Evolutionary conservation across 139 green algal genomes (phyloP), one percentile per base, ranked within the genome.

Genomic region (Yamagishiella unicocca): DNA sequence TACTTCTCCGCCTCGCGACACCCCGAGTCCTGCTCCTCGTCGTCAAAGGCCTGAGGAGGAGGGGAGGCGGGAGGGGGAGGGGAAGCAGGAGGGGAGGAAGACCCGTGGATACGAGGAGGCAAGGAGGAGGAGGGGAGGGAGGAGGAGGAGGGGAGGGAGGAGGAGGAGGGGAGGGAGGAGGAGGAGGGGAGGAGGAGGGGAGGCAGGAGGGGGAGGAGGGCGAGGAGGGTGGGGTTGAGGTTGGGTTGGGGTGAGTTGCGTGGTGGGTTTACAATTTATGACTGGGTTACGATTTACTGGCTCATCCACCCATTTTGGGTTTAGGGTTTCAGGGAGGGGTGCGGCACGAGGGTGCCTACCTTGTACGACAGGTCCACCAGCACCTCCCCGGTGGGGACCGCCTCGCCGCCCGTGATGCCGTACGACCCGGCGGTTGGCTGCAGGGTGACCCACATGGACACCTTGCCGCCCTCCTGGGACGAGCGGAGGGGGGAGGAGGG

Each of bases 331-430:
- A n/a, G n/a, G n/a, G n/a, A n/a, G n/a, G n/a, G n/a, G n/a, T n/a
- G n/a, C n/a, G n/a, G n/a, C n/a, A n/a, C n/a, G n/a, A n/a, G n/a
- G 14, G 58, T 24, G 7, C 90, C 0, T 50, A 92, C 89, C 91
- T 96, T 98, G 90, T 97, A 98, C 1, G 89, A 93, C 10, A 98
- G 21, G 33, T 94, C 88, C 76, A 98, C 58, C 61, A 95, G 90
- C 50, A 98, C 87, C 84, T 96, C 93, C 2, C 96, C 96, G 14
- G 80, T 68, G 19, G 80, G 62, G 25, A 86, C 80, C 40, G 27
- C 10, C 19, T 86, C 80, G 19, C 22, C 17, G n/a, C 55, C 4
- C 0, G 43, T 68, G 31, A 82, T 74, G 66, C 35, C 73, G 74
- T 79, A 71, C 24, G 87, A 83, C 12, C 61, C 21, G 10, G 24